Base-by-base conservation (phyloP, 73 alveolate species). In the Diophrys appendiculata region DNA sequence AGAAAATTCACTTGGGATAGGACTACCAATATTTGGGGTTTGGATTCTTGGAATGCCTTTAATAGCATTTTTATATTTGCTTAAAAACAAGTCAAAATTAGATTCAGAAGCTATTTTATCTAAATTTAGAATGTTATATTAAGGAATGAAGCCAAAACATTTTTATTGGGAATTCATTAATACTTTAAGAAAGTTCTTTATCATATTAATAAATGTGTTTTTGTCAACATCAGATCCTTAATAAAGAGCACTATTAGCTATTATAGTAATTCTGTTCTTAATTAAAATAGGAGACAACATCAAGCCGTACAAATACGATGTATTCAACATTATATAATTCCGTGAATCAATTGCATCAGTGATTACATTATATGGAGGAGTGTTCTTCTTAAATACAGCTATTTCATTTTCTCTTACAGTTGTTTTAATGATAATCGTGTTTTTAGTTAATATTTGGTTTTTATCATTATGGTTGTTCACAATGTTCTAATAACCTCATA, bases 141-240 rank as follows among this genome's bases (percentile, higher is more conserved):
- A 68, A 55, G 93, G 93, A 35, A 27, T 80, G 32, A 60, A 80
- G 78, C 77, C 71, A 18, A 33, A 68, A 14, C 75, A 26, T 25
- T 86, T 72, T 79, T 86, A 64, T 35, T 86, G 93, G 93, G 93
- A 86, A 72, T 78, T 86, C 35, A 81, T 86, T 1, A 80, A 79
- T 70, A 79, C 89, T 24, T 34, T 86, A 30, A 29, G 87, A 32
- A 86, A 86, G 54, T 65, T 86, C 33, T 33, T 78, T 0, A 64
- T 86, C 29, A 67, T 86, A 14, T 31, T 73, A 25, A 73, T 72
- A 18, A 56, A 74, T 33, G 84, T 74, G 73, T 73, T 82, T 77
- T 55, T 82, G 26, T 72, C 90, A 1, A 69, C 64, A 3, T 56
- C 54, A 27, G 74, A 79, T 25, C 72, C 56, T 25, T 73, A 53